Conservation (phyloP, 2,329 filamentous ascomycete species). For the Paraphaeosphaeria minitans region DNA sequence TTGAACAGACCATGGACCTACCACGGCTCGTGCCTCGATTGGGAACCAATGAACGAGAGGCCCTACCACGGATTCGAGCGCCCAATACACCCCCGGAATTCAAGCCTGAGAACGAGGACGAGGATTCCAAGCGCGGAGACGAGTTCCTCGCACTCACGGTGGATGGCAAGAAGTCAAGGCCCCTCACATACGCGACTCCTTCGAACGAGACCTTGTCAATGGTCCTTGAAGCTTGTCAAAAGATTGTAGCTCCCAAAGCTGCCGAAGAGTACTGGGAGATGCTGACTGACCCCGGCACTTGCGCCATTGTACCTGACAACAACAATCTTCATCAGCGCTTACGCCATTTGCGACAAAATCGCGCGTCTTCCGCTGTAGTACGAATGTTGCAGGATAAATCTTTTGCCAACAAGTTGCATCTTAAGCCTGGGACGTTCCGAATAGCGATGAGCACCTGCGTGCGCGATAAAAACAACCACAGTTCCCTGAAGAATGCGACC, state of each 20-base stretch:
- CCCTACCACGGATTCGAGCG: constrained; percentile 44
- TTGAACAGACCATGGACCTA: constrained; percentile 83
- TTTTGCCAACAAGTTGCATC: constrained; percentile 31
- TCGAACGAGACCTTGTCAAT: constrained; percentile 68
- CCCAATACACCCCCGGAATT: constrained; percentile 32
- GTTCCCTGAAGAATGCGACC: constrained; percentile 68
- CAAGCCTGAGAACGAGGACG: constrained; percentile 32
- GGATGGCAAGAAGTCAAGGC: constrained; percentile 33
- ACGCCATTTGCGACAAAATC: constrained; percentile 67
- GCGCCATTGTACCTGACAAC: constrained; percentile 71
- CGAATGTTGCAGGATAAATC: constrained; percentile 58
- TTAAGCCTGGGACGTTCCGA: constrained; percentile 63
- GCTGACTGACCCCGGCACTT: constrained; percentile 61
- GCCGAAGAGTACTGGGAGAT: constrained; percentile 79
- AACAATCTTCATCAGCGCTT: constrained; percentile 74
- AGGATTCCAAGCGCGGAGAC: constrained; percentile 30
- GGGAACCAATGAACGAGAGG: constrained; percentile 33
- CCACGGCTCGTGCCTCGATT: constrained; percentile 58
- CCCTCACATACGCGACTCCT: constrained; percentile 52
- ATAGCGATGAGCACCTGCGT: constrained; percentile 76
- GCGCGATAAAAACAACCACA: constrained; percentile 76
- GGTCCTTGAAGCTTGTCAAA: constrained; percentile 67
- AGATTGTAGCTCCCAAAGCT: constrained; percentile 64
- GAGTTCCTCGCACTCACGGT: constrained; percentile 39
- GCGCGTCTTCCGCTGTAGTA: constrained; percentile 67